Evolutionary conservation across 805 yeast genomes (phyloP).

Genomic region (Lipomyces sp.): DNA sequence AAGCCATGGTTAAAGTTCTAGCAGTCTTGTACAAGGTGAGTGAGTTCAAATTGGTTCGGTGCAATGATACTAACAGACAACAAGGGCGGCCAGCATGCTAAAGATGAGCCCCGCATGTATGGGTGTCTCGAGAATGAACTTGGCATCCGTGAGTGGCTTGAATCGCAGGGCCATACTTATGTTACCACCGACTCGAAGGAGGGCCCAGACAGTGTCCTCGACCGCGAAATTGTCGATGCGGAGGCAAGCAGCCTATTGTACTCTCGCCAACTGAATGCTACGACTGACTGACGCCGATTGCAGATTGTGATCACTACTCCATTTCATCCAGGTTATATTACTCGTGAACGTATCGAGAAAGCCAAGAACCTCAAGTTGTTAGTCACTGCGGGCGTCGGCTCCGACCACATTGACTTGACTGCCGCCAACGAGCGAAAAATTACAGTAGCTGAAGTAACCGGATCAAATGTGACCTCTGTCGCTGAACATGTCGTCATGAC

Average conservation of each 20-base stretch:
- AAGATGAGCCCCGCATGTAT: constrained; percentile 61
- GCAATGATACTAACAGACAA: neutral
- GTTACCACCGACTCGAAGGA: constrained; percentile 73
- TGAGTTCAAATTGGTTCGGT: neutral
- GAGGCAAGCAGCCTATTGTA: constrained; percentile 48
- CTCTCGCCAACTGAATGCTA: too few species aligned
- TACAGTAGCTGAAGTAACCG: constrained; percentile 79
- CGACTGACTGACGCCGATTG: neutral
- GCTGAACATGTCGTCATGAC: constrained; percentile 83
- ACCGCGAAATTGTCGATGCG: constrained; percentile 69
- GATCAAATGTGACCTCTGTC: constrained; percentile 77
- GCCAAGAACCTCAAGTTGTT: constrained; percentile 73
- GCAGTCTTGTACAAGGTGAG: constrained; percentile 46
- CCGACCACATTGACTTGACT: constrained; percentile 76
- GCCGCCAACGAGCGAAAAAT: constrained; percentile 68
- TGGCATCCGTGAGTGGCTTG: constrained; percentile 69
- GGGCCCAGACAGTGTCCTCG: constrained; percentile 61
- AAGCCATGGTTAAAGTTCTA: constrained; percentile 38
- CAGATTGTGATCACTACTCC: constrained; percentile 74
- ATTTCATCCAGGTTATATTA: constrained; percentile 79
- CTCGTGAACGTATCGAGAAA: constrained; percentile 65
- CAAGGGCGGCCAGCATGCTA: constrained; percentile 52
- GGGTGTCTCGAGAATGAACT: constrained; percentile 79
- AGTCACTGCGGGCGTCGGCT: constrained; percentile 84
- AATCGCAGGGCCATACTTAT: constrained; percentile 67